Base-by-base conservation (phyloP, 1,284 basidiomycete genomes). In the Naganishia albida region DNA sequence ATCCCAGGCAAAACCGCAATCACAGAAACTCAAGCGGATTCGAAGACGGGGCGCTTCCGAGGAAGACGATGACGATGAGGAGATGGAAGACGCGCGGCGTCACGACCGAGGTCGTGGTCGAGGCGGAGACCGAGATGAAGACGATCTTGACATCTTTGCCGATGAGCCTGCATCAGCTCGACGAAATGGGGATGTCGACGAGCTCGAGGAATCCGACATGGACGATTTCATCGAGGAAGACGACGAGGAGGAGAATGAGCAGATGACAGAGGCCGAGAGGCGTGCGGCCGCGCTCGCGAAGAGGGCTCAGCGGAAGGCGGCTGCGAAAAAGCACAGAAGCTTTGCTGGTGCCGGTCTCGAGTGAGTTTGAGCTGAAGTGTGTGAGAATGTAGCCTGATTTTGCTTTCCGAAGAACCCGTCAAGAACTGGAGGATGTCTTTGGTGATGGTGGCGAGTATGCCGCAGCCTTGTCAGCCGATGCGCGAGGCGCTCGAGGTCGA, bases 401-500 rank as follows among this genome's bases (percentile, higher is more conserved):
- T 67, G 62, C 62, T 42, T 64, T 72, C 67, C 69, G 16, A 68
- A 97, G 94, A 74, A 90, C 93, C 39, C 97, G 93, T 93, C 89
- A 93, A 67, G 96, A 98, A 80, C 90, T 99, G 54, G 89, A 90
- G 69, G 95, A 94, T 69, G 92, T 99, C 12, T 99, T 99, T 74
- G 96, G 96, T 42, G 91, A 96, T 71, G 96, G 96, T 20, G 88
- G 90, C 72, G 95, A 99, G 71, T 99, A 95, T 74, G 93, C 92
- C 71, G 96, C 91, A 90, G 94, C 94, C 1, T 79, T 98, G 62
- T 87, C 83, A 49, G 88, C 85, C 12, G 93, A 95, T 30, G 40
- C 59, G 30, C 20, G 52, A 50, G 46, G 60, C 25, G 51, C 80
- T 81, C 3, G 85, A 88, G 40, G 86, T 87, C 28, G 80, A 81